phyloP scores from a whole-genome alignment of 257 asterid species.

The Lantana camara region DNA sequence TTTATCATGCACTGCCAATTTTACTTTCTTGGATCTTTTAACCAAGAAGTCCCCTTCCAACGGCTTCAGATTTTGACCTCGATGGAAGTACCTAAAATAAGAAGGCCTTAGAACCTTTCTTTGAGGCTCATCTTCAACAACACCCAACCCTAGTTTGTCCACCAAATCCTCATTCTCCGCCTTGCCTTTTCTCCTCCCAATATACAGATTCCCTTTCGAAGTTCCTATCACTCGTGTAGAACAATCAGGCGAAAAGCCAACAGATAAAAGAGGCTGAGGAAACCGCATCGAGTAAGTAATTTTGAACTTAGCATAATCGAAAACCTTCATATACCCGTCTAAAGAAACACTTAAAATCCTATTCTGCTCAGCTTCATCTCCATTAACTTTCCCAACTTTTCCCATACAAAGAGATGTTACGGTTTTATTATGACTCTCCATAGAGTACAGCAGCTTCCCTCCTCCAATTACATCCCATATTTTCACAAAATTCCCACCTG shows the following conservation, averaged over 20 bases:
- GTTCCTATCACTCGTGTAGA: conserved; percentile 77
- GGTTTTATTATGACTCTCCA: conserved; percentile 95
- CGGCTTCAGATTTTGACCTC: conserved; percentile 85
- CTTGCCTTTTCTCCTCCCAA: conserved; percentile 70
- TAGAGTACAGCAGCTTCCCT: conserved; percentile 74
- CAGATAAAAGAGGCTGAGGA: conserved; percentile 70
- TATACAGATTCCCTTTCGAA: conserved; percentile 69
- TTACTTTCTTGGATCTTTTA: conserved; percentile 65
- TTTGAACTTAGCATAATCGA: conserved; percentile 80
- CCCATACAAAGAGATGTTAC: conserved; percentile 82
- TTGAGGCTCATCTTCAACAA: conserved; percentile 46
- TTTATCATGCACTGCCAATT: conserved; percentile 74
- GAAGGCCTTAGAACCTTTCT: conserved; percentile 71
- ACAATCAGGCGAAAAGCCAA: conserved; percentile 81
- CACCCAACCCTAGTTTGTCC: conserved; percentile 42
- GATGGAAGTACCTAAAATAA: conserved; percentile 75
- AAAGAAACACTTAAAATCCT: conserved; percentile 80
- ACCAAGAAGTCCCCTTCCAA: conserved; percentile 67
- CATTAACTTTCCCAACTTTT: conserved; percentile 50
- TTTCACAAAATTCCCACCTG: conserved; percentile 83
- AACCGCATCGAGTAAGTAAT: conserved; percentile 84
- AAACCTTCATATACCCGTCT: conserved; percentile 92
- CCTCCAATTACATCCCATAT: conserved; percentile 97
- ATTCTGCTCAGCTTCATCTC: conserved; percentile 57
- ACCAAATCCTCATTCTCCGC: conserved; percentile 28